A percentile compares a stretch with the other conserved stretches of the same genome.
Conservation (phyloP, 352 stramenopile genomes). For the Globisporangium cederbergense region DNA sequence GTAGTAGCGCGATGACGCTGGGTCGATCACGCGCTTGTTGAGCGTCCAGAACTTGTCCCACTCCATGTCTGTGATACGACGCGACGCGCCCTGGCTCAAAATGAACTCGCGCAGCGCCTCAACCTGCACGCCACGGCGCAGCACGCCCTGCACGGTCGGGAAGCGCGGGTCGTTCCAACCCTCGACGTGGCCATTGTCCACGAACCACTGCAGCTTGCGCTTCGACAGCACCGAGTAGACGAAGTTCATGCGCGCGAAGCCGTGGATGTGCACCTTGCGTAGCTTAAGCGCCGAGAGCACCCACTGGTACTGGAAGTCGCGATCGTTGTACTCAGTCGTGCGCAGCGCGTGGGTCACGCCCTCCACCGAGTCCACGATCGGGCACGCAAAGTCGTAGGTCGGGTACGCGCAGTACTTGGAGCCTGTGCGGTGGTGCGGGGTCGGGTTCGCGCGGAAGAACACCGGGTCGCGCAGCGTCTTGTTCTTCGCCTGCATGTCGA, state of each 20-base stretch:
- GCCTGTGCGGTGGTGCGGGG: conserved; percentile 88
- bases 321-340: conserved; percentile 99
- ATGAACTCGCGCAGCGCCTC: conserved; percentile 97
- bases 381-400: conserved; percentile 99
- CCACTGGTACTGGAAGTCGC: conserved; percentile 98
- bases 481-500: conserved; percentile 93
- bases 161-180: conserved; percentile 99
- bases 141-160: conserved; percentile 96
- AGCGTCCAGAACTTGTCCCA: conserved; percentile 99
- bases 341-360: conserved; percentile 98
- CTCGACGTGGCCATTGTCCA: conserved; percentile 95
- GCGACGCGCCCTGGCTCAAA: conserved; percentile 94
- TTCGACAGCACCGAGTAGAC: conserved; percentile 99
- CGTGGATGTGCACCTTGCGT: conserved; percentile 87
- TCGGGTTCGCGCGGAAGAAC: conserved; percentile 84
- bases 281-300: conserved; percentile 84
- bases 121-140: conserved; percentile 95
- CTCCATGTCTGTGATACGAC: conserved; percentile 98
- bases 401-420: conserved; percentile 99
- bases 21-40: conserved; percentile 99
- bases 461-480: conserved; percentile 88
- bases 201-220: conserved; percentile 99
- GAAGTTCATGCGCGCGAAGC: conserved; percentile 99
- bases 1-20: conserved; percentile 94
- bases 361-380: conserved; percentile 99